Evolutionary conservation across 495 filamentous ascomycete genomes (phyloP), one percentile per base, ranked within the genome.

Genomic region (Hypomontagnella monticulosa): DNA sequence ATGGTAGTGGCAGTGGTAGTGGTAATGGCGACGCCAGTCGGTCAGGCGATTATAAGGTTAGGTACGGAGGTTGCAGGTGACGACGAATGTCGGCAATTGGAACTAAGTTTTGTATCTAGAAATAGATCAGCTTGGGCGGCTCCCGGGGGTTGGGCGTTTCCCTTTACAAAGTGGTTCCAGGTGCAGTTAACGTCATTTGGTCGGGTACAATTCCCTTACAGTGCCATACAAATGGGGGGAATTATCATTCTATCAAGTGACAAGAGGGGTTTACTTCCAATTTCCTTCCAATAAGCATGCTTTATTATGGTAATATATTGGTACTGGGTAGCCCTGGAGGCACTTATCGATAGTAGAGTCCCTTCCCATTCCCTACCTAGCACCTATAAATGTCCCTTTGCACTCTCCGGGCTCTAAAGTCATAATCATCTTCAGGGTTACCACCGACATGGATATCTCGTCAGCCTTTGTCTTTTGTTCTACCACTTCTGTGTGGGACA

Each of bases 91-190:
- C 66, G 60, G 66, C 49, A 69, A 63, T 56, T 69, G 50, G 43
- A 54, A 46, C 56, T 60, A 63, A 52, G 15, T 27, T 57, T 54
- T 67, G 40, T 57, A 49, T 58, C 65, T 48, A 69, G 60, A 69
- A 69, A 63, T 69, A 66, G 63, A 66, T 44, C 38, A 23, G 42
- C n/a, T 54, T 63, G 59, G 65, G 65, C 65, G 65, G 59, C 59
- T 69, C 58, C 59, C 32, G 27, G 54, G 40, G 42, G 47, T 62
- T 46, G 48, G 53, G 47, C 64, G 53, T 62, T 67, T 52, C 65
- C 58, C 48, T 59, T 59, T 68, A 53, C 27, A 36, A 55, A 36
- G 48, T 52, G 37, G 36, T 55, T 36, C 18, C 18, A 38, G 36
- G 47, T 36, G 18, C 47, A 27, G 38, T 34, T 23, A 67, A 63